Conservation (phyloP, 164 flowering plant species). For the Annona cherimola region DNA sequence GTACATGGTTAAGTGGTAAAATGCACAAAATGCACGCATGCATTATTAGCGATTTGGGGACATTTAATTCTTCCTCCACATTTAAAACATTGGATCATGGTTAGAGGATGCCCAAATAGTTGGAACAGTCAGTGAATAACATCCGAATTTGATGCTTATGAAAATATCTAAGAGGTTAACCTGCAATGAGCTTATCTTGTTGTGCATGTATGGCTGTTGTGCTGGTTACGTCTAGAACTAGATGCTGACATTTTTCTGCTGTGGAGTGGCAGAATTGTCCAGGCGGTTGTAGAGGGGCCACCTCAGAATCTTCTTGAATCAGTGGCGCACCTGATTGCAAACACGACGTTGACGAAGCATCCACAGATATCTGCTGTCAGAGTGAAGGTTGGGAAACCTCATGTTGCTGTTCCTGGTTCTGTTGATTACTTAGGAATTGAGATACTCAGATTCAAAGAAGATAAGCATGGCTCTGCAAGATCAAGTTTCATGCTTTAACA, state of each 20-base stretch:
- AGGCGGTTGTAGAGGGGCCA: conserved; percentile 59
- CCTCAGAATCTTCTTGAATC: conserved; percentile 79
- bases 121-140: too few relatives aligned
- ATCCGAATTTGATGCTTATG: too few relatives aligned
- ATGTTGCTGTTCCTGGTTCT: conserved; percentile 73
- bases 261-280: conserved; percentile 47
- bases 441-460: conserved; percentile 33
- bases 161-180: too few relatives aligned
- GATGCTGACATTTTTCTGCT: neutral
- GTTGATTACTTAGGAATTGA: conserved; percentile 84
- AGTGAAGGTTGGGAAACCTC: conserved; percentile 82
- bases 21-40: too few relatives aligned
- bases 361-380: conserved; percentile 64
- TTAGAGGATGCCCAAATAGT: too few relatives aligned
- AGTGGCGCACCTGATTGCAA: conserved; percentile 66
- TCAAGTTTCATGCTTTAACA: neutral
- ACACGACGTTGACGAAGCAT: conserved; percentile 37
- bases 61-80: too few relatives aligned
- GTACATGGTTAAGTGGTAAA: too few relatives aligned
- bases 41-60: too few relatives aligned
- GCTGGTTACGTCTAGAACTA: too few relatives aligned
- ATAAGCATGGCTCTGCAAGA: neutral
- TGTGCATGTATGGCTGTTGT: too few relatives aligned
- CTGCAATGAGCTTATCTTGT: too few relatives aligned
- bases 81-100: too few relatives aligned